Percentiles rank a stretch among this genome's conserved stretches.
These are phyloP conservation scores for Nitzschia putrida DNA, from an alignment of 108 stramenopile species.

Conservation along the genomic window DNA sequence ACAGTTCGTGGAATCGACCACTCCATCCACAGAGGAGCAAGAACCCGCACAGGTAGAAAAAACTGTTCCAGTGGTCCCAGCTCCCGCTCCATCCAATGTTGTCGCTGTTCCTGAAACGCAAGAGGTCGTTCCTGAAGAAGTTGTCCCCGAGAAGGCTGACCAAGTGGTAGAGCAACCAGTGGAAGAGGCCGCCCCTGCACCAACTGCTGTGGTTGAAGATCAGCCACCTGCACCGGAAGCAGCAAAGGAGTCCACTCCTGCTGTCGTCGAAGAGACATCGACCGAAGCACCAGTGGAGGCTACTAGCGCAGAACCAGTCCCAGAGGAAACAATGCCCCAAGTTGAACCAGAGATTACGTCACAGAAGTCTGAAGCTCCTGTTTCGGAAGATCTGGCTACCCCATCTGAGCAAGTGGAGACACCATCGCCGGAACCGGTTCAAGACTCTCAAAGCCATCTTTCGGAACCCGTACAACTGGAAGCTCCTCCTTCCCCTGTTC, in stretches of 20 bases:
- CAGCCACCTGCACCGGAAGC: slow-evolving; percentile 4
- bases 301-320: no score
- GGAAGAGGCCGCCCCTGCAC: neutral
- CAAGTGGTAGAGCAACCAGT: neutral
- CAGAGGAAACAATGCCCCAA: no score
- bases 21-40: neutral
- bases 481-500: neutral
- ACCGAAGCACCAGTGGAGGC: no score
- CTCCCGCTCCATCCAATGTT: no score
- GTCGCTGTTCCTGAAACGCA: neutral
- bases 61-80: neutral
- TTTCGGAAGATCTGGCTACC: no score
- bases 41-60: neutral
- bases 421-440: no score
- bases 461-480: neutral
- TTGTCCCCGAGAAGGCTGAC: neutral
- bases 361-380: no score
- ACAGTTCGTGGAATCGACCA: neutral
- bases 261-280: neutral
- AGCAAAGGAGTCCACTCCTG: neutral
- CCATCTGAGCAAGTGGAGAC: no score
- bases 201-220: neutral
- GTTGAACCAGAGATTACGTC: no score
- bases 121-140: neutral
- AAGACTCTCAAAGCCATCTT: no score